phyloP scores from a whole-genome alignment of 805 yeast genomes.

The Kuraishia piskuri region DNA sequence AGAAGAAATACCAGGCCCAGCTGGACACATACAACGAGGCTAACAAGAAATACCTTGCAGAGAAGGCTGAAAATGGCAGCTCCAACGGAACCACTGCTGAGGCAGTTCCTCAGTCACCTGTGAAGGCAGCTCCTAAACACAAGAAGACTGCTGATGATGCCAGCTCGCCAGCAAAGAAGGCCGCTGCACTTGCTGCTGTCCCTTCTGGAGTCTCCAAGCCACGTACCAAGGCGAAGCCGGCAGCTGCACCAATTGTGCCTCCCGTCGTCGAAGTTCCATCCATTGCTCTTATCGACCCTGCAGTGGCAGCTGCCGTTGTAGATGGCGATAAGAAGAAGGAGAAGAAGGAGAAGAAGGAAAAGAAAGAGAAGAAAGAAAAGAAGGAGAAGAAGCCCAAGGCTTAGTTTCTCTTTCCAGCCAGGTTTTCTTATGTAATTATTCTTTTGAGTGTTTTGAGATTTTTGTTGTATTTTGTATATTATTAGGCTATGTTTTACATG shows the following conservation, averaged over 20 bases:
- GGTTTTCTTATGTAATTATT: not conserved
- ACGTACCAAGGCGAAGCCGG: constrained; percentile 1
- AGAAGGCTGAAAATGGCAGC: constrained; percentile 15
- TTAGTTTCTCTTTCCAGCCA: not conserved
- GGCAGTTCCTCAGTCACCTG: not conserved
- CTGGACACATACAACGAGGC: constrained; percentile 26
- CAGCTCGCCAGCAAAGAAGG: constrained; percentile 1
- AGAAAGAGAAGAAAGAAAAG: constrained; percentile 9
- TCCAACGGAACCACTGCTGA: not conserved
- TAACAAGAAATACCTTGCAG: constrained; percentile 20
- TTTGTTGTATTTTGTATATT: not conserved
- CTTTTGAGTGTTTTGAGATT: not conserved
- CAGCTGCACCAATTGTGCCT: constrained; percentile 2
- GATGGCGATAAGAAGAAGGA: constrained; percentile 20
- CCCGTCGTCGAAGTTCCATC: constrained; percentile 17
- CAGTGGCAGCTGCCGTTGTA: constrained; percentile 8
- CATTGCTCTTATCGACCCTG: constrained; percentile 12
- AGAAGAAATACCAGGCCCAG: constrained; percentile 44
- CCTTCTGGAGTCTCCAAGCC: not conserved
- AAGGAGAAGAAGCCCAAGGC: constrained; percentile 4
- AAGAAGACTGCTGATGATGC: not conserved
- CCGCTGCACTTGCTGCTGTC: constrained; percentile 5
- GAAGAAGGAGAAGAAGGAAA: constrained; percentile 15
- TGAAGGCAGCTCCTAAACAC: not conserved
- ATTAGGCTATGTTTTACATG: not conserved